Evolutionary conservation across 345 rosid species (phyloP), one percentile per base, ranked within the genome.

Genomic region (Excoecaria agallocha): DNA sequence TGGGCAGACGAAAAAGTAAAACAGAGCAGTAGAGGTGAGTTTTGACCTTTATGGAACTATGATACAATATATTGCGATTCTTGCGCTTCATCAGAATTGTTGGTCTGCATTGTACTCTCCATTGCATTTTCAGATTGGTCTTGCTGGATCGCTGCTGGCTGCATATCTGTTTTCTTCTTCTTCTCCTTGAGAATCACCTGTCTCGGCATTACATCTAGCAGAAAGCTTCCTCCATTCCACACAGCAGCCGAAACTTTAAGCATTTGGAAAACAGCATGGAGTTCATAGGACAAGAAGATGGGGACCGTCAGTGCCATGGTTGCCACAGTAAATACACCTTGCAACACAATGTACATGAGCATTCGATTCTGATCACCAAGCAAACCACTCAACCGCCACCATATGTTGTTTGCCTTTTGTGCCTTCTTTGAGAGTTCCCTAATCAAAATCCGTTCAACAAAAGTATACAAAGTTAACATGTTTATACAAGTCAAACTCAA

Each of bases 181-280:
- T 87, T 85, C 86, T 92, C 92, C 80, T 94, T 92, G 72, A 84
- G 87, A 38, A 92, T 92, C 76, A 88, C 93, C 90, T 92, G 97
- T 60, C 87, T 84, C 0, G 98, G 98, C 98, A 92, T 84, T 59
- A 91, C 98, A 61, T 91, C 98, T 45, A 94, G 77, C 63, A 92
- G 85, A 71, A 94, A 94, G 88, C 90, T 92, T 57, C 92, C 98
- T 19, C 98, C 98, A 70, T 92, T 94, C 97, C 97, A 94, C 12
- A 90, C 88, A 0, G 98, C 79, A 6, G 98, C 98, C 0, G 98
- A 92, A 57, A 94, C 83, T 87, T 92, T 94, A 13, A 94, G 89
- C 60, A 92, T 68, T 75, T 94, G 98, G 81, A 94, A 94, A 71
- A 89, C 72, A 46, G 75, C 90, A 19, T 89, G 93, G 52, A 91